Evolutionary conservation across 768 basidiomycete species (phyloP), one percentile per base, ranked within the genome.

Genomic region (Pisolithus marmoratus): DNA sequence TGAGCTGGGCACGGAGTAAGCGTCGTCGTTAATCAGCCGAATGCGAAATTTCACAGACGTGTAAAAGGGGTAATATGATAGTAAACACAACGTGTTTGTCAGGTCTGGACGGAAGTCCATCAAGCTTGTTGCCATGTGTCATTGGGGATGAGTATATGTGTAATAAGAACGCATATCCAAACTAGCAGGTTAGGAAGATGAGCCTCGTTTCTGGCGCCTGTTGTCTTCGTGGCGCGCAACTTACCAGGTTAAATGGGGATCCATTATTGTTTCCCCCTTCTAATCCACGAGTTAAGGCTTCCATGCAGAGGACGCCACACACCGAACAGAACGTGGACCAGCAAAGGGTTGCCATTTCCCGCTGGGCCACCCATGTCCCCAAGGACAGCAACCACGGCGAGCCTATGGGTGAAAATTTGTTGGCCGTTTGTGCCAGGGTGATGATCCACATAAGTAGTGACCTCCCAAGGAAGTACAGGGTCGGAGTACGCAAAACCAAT

Each of bases 81-180:
- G 84, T 86, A 52, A 90, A 73, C n/a, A 87, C 71, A 23, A 81
- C 80, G 60, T 90, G 85, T 46, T 80, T 77, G 58, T 88, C 86
- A 5, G 87, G 89, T 41, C 87, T 73, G 8, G 85, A 78, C 0
- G 81, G 81, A 4, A 72, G 60, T 2, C 70, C 74, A 3, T 69
- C 63, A 4, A 71, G 61, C 50, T 73, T 77, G 24, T 58, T 55
- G 22, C 54, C 54, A 62, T 86, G 84, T 5, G 83, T 78, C 38
- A 82, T 60, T 0, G 85, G 83, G 2, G 83, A 81, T 0, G 85
- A 80, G 68, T 88, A 89, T 8, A 87, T 76, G 55, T 90, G 83
- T 19, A 90, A 67, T 29, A 88, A 73, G 64, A 89, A 88, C 1
- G 86, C 82, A 58, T 89, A 90, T 20, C 84, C 85, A 55, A 89